Evolutionary conservation across 176 grass and related monocot species (phyloP).

Genomic region (Musa beccarii): DNA sequence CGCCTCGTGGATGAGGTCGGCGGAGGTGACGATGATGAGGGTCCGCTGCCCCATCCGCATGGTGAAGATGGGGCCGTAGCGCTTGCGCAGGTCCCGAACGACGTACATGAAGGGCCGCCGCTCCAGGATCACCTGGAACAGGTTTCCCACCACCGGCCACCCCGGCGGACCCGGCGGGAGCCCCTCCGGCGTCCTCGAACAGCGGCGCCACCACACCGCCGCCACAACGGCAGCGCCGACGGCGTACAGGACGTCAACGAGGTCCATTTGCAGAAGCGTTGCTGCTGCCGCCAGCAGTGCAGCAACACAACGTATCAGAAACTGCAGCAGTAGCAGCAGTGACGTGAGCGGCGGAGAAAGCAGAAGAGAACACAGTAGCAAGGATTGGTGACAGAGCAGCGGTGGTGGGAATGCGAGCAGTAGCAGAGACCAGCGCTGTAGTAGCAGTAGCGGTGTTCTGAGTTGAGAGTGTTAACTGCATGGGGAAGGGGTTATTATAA

Average conservation of each 20-base stretch:
- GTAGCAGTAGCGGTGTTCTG: no score
- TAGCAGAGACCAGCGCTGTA: no score
- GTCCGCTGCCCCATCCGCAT: slow-evolving; percentile 94
- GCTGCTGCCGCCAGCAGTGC: no score
- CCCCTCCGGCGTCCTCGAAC: slow-evolving; percentile 42
- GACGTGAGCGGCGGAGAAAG: no score
- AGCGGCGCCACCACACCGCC: slow-evolving; percentile 63
- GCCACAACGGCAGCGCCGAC: slow-evolving; percentile 31
- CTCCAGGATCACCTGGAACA: slow-evolving; percentile 89
- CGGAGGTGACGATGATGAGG: slow-evolving; percentile 59
- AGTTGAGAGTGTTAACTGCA: neutral
- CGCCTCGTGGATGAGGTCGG: slow-evolving; percentile 94
- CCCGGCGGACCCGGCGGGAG: slow-evolving; percentile 72
- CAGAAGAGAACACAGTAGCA: no score
- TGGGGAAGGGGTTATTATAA: neutral
- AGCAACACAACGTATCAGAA: no score
- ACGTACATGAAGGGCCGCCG: slow-evolving; percentile 92
- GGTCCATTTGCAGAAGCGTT: slow-evolving; percentile 22
- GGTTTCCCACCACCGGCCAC: slow-evolving; percentile 96
- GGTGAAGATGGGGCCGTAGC: slow-evolving; percentile 95
- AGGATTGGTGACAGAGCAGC: neutral
- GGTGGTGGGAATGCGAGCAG: no score
- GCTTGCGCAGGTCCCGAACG: slow-evolving; percentile 60
- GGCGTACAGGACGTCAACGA: slow-evolving; percentile 49
- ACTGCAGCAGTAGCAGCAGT: neutral